Percentiles rank a stretch among this genome's conserved stretches.
Evolutionary conservation across 176 grass and related monocot genomes (phyloP).

Genomic region (Tuctoria greenei): DNA sequence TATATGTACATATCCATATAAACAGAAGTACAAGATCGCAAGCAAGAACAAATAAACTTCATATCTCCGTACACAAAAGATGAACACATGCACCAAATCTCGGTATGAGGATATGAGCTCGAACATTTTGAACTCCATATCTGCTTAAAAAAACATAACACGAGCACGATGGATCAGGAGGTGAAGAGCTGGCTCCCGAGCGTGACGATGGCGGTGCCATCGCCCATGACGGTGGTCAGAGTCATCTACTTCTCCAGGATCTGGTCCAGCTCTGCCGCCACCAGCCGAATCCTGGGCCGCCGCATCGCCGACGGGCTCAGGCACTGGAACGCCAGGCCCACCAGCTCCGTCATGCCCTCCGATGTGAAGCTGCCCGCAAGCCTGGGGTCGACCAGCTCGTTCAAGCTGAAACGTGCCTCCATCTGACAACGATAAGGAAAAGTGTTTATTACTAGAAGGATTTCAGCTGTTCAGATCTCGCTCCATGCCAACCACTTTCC

Average conservation of each 20-base stretch:
- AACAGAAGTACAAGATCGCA: no score
- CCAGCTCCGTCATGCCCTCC: constrained; percentile 81
- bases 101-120: no score
- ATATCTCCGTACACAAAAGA: no score
- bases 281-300: constrained; percentile 62
- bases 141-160: no score
- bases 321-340: no score
- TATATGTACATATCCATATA: no score
- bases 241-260: constrained; percentile 91
- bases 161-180: no score
- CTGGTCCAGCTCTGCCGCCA: constrained; percentile 67
- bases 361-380: constrained; percentile 74
- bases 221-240: constrained; percentile 87
- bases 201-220: no score
- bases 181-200: no score
- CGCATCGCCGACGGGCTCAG: constrained; percentile 53
- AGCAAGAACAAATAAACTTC: no score
- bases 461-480: neutral
- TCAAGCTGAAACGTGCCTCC: constrained; percentile 44
- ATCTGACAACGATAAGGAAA: constrained; percentile 37
- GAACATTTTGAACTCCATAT: no score
- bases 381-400: constrained; percentile 57
- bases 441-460: neutral
- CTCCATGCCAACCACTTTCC: neutral
- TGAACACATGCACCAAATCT: no score